A percentile compares a stretch with the other conserved stretches of the same genome.
Conservation (phyloP, 176 grass and related monocot genomes). For the Eragrostis curvula region DNA sequence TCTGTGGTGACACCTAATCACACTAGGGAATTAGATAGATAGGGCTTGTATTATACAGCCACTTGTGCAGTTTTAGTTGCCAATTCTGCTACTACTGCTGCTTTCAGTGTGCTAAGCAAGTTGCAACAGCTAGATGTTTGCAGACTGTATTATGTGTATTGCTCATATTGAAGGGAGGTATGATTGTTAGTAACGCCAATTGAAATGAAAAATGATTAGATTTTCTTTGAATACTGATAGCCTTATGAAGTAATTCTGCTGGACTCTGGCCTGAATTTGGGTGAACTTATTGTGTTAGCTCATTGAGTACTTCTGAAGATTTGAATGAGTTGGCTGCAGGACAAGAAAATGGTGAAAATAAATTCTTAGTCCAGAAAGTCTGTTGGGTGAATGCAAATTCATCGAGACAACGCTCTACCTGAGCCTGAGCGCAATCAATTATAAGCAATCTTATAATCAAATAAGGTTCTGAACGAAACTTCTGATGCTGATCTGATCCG, state of each 20-base stretch:
- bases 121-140: not conserved
- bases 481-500: conserved; percentile 27
- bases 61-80: conserved; percentile 34
- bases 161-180: not conserved
- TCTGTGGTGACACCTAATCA: conserved; percentile 48
- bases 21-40: conserved; percentile 31
- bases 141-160: not conserved
- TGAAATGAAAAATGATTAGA: not conserved
- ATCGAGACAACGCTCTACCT: not conserved
- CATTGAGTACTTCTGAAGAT: not conserved
- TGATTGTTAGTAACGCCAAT: not conserved
- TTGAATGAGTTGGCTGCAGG: not conserved
- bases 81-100: not conserved
- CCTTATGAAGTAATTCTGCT: not conserved
- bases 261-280: not conserved
- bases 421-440: not conserved
- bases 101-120: conserved; percentile 18
- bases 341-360: not conserved
- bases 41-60: conserved; percentile 42
- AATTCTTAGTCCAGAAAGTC: not conserved
- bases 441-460: not conserved
- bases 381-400: conserved; percentile 24
- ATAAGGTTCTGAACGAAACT: conserved; percentile 26
- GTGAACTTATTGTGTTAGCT: not conserved
- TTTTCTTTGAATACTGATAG: not conserved